Percentiles rank a stretch among this genome's conserved stretches.
Evolutionary conservation across 805 yeast species (phyloP).

Genomic region (Saccharomyces eubayanus): DNA sequence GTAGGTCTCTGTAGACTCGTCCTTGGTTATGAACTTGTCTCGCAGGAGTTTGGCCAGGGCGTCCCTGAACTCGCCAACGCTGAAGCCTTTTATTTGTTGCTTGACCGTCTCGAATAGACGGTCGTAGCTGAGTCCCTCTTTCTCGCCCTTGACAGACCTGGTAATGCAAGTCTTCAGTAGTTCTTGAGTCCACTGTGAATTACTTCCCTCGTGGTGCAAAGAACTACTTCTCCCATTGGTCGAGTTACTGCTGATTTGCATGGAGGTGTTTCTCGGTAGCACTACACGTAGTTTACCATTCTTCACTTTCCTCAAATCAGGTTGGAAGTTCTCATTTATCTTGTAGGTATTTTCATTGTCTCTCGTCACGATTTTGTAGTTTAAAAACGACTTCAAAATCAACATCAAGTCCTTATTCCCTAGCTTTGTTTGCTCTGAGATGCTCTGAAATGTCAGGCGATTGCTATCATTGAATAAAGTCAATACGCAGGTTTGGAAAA

Average conservation of each 20-base stretch:
- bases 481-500: constrained; percentile 23
- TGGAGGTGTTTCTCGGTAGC: constrained; percentile 3
- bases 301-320: constrained; percentile 16
- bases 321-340: constrained; percentile 17
- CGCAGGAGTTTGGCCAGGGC: constrained; percentile 13
- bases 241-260: background rate
- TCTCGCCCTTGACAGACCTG: constrained; percentile 17
- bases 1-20: constrained; percentile 5
- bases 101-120: constrained; percentile 9
- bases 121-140: constrained; percentile 7
- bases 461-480: constrained; percentile 17
- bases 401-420: constrained; percentile 2
- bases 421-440: constrained; percentile 6
- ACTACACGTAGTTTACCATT: constrained; percentile 18
- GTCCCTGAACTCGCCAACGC: constrained; percentile 29
- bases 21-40: constrained; percentile 8
- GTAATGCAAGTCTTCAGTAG: constrained; percentile 22
- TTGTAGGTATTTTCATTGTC: constrained; percentile 3
- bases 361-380: constrained; percentile 9
- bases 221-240: background rate
- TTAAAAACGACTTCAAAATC: constrained; percentile 17
- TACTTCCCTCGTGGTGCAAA: constrained; percentile 18
- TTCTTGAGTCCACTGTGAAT: constrained; percentile 24
- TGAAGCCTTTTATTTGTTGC: constrained; percentile 16
- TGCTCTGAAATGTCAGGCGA: constrained; percentile 6